Conservation (phyloP, 2,329 filamentous ascomycete genomes). For the Pseudonectria foliicola region DNA sequence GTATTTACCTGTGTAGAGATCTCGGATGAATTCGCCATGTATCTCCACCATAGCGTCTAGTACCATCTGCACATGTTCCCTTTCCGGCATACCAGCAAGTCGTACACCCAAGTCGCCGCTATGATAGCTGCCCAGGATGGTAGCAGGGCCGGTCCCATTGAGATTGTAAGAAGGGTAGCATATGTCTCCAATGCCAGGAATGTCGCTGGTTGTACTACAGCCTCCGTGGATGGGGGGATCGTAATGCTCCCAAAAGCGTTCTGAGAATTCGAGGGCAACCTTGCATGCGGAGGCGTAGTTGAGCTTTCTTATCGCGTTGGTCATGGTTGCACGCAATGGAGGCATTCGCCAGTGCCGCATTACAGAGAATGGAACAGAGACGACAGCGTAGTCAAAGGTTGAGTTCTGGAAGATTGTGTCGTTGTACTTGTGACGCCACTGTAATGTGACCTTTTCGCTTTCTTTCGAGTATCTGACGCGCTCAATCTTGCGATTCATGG, state of each 20-base stretch:
- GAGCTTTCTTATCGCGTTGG: slow-evolving; percentile 40
- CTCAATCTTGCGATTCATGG: slow-evolving; percentile 43
- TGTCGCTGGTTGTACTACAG: slow-evolving; percentile 50
- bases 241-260: slow-evolving; percentile 52
- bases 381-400: slow-evolving; percentile 58
- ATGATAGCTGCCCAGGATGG: slow-evolving; percentile 54
- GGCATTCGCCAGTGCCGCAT: slow-evolving; percentile 57
- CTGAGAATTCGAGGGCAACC: slow-evolving; percentile 60
- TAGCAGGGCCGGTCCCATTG: slow-evolving; percentile 55
- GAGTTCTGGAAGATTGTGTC: slow-evolving; percentile 35
- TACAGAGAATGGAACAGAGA: slow-evolving; percentile 57
- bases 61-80: slow-evolving; percentile 28
- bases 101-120: slow-evolving; percentile 34
- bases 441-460: slow-evolving; percentile 45
- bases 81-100: slow-evolving; percentile 42
- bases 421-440: slow-evolving; percentile 40
- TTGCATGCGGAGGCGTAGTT: slow-evolving; percentile 42
- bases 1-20: slow-evolving; percentile 2
- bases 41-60: slow-evolving; percentile 4
- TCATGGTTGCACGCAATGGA: slow-evolving; percentile 24
- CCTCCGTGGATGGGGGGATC: slow-evolving; percentile 54
- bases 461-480: slow-evolving; percentile 45
- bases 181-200: slow-evolving; percentile 52
- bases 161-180: slow-evolving; percentile 63
- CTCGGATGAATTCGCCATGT: slow-evolving; percentile 1